phyloP scores from a whole-genome alignment of 2,329 filamentous ascomycete species.

The Rhinocladiella similis region DNA sequence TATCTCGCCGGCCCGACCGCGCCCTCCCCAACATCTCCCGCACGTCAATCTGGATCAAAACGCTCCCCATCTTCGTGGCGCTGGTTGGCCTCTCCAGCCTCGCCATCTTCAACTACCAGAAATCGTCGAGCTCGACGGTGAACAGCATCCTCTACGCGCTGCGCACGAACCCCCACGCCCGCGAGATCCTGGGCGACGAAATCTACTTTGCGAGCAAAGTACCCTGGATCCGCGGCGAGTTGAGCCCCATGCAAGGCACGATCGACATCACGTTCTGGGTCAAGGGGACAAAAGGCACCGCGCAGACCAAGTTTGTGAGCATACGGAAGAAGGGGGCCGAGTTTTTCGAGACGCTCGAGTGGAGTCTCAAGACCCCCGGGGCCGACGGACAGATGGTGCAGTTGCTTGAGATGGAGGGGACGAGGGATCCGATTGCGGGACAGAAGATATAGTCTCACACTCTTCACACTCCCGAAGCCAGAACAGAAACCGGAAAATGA shows the following conservation, averaged over 20 bases:
- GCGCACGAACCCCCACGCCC: slow-evolving; percentile 73
- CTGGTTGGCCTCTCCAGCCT: slow-evolving; percentile 71
- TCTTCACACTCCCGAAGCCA: no score
- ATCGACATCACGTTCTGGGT: slow-evolving; percentile 89
- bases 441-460: slow-evolving; percentile 4
- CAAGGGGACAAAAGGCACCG: slow-evolving; percentile 70
- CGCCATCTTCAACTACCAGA: slow-evolving; percentile 99
- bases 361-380: slow-evolving; percentile 74
- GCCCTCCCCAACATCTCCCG: slow-evolving; percentile 50
- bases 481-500: no score
- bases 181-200: slow-evolving; percentile 79
- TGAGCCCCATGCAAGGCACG: slow-evolving; percentile 89
- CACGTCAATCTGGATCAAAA: slow-evolving; percentile 62
- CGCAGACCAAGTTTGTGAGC: slow-evolving; percentile 79
- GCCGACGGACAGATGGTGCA: slow-evolving; percentile 62
- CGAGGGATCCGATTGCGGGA: slow-evolving; percentile 23
- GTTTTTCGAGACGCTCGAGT: slow-evolving; percentile 85
- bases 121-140: slow-evolving; percentile 83
- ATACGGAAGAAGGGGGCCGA: slow-evolving; percentile 66
- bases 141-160: slow-evolving; percentile 87
- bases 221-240: slow-evolving; percentile 80
- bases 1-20: slow-evolving; percentile 54
- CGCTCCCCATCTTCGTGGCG: slow-evolving; percentile 76
- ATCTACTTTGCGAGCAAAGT: slow-evolving; percentile 78
- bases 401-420: slow-evolving; percentile 53